Base-by-base conservation (phyloP, 1,139 yeast genomes). In the Pichia sp. region DNA sequence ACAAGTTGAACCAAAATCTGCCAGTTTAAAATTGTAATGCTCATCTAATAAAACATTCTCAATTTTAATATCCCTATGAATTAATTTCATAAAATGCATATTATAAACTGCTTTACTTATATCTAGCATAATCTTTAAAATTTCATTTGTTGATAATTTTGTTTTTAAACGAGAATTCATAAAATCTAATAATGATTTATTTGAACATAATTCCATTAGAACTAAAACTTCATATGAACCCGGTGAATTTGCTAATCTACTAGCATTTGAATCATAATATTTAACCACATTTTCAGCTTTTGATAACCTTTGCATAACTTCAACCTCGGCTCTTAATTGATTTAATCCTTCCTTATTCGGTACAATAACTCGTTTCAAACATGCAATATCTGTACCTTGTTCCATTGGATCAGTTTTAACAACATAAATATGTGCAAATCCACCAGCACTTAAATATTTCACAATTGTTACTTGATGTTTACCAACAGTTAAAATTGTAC, bases 1-100 rank as follows among this genome's bases (percentile, higher is more conserved):
- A 34, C 81, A 71, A 0, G 88, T 82, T 6, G 89, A 82, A 2
- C 94, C 94, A 64, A 85, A 85, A 67, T 85, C 94, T 63, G 89
- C 83, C 11, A 85, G 66, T 59, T 85, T 85, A 66, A 78, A 85
- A 51, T 72, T 71, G 32, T 47, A 56, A 28, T 73, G 66, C 7
- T 75, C 70, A 48, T 83, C 82, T 31, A 85, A 76, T 49, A 85
- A 68, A 7, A 85, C 90, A 62, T 85, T 85, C 61, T 85, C 94
- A 56, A 85, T 84, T 66, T 85, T 86, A 53, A 86, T 78, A 65
- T 86, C 95, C 49, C 92, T 70, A 63, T 86, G 95, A 43, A 85
- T 73, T 62, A 85, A 66, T 5, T 75, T 70, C 51, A 77, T 58
- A 29, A 74, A 72, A 64, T 86, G 95, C 90, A 85, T 83, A 53